Base-by-base conservation (phyloP, 2,329 filamentous ascomycete species). In the Cladobotryum mycophilum region DNA sequence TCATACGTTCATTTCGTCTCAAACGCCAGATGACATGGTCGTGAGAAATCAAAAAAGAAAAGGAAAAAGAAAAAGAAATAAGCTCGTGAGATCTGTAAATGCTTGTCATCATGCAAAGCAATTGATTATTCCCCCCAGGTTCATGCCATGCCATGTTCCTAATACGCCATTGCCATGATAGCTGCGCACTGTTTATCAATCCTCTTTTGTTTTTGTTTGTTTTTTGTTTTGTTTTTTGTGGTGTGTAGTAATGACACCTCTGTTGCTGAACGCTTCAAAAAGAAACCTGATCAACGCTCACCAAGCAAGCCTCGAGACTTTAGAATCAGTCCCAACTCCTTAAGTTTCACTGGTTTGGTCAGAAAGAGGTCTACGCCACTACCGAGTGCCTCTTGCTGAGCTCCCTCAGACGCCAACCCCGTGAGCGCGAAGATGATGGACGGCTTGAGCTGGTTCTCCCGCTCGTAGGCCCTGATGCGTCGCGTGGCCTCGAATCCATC, bases 281-380 rank as follows among this genome's bases (percentile, higher is more conserved):
- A 5, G 6, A 30, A 30, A 30, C 2, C 25, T 8, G 25, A 7
- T 30, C 25, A 30, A 11, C 25, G 25, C 9, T 38, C 44, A 22
- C 37, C 40, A 17, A 51, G 42, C 30, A 54, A n/a, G 9, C 52
- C 52, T 17, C 49, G 47, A 5, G 49, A 51, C 13, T 49, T 48
- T 3, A 56, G 42, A 12, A 56, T 48, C 20, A 54, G 52, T 0
- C 59, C 58, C 6, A 76, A 49, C 35, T 73, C 67, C 22, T 70
- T 71, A 17, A 76, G 52, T 5, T 67, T 63, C 1, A 80, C 75
- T 0, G 78, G 78, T 56, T 80, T 80, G 34, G 78, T 78, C 15
- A 81, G 56, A 48, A 79, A 80, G 7, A 79, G 49, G 53, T 81
- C 76, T 6, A 81, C 68, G 1, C 78, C 78, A 45, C 71, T 76